These are phyloP conservation scores for Dactylellina sp. DNA, from an alignment of 2,329 filamentous ascomycete species.

Conservation along the genomic window DNA sequence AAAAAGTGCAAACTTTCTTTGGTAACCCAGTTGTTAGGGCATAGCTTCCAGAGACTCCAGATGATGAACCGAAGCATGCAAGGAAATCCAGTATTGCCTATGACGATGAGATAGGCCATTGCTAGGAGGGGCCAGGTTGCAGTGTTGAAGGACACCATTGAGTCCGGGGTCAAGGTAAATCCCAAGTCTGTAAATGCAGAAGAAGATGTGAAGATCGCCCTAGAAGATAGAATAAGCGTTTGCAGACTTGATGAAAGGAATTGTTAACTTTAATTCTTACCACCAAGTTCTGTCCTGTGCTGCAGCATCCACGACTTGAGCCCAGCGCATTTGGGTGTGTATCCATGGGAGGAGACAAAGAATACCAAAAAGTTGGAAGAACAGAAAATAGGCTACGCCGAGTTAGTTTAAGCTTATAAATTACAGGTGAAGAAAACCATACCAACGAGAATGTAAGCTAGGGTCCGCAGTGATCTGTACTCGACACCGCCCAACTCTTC, in stretches of 20 bases:
- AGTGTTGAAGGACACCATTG: conserved; percentile 87
- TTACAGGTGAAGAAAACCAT: conserved; percentile 32
- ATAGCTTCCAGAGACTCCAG: conserved; percentile 78
- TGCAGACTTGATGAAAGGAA: neutral
- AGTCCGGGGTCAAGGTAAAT: conserved; percentile 89
- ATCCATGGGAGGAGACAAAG: conserved; percentile 85
- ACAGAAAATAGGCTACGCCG: conserved; percentile 76
- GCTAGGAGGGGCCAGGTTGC: conserved; percentile 81
- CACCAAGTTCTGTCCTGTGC: conserved; percentile 83
- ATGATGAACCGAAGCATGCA: conserved; percentile 94
- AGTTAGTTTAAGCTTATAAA: conserved; percentile 12
- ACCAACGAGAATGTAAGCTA: conserved; percentile 78
- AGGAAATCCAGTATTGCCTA: conserved; percentile 95
- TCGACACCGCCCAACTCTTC: conserved; percentile 97
- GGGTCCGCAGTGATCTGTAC: conserved; percentile 88
- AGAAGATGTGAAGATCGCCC: conserved; percentile 84
- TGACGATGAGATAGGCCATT: conserved; percentile 87
- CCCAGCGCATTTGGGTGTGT: conserved; percentile 72
- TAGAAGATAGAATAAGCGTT: conserved; percentile 46
- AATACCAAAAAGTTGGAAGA: conserved; percentile 82
- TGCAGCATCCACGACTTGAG: conserved; percentile 71
- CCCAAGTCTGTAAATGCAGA: conserved; percentile 96
- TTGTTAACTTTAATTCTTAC: conserved; percentile 64
- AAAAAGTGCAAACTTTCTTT: conserved; percentile 93
- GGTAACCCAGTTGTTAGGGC: conserved; percentile 68